Evolutionary conservation across 495 filamentous ascomycete genomes (phyloP).

Genomic region (Penicillium taxi): DNA sequence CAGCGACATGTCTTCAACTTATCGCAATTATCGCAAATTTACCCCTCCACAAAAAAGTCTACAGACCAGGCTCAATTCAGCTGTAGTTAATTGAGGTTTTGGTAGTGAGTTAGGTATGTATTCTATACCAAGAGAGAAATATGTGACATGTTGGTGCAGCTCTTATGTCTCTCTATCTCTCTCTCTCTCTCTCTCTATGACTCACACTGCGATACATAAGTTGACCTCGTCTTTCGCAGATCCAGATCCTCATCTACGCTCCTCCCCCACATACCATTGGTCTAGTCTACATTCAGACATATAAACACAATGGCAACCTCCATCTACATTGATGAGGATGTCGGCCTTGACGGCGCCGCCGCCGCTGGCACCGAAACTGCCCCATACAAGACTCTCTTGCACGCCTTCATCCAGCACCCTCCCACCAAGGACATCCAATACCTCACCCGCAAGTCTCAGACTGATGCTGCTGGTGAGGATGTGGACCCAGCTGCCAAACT

Average conservation of each 20-base stretch:
- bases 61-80: too few species aligned
- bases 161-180: too few species aligned
- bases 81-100: too few species aligned
- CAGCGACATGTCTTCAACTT: too few species aligned
- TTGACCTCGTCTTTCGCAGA: conserved; percentile 3
- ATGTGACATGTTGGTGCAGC: too few species aligned
- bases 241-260: not conserved
- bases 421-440: conserved; percentile 54
- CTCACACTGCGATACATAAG: conserved; percentile 10
- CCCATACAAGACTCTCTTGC: conserved; percentile 73
- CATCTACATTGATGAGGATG: conserved; percentile 73
- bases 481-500: conserved; percentile 38
- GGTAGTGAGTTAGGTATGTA: too few species aligned
- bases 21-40: too few species aligned
- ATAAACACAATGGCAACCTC: conserved; percentile 32
- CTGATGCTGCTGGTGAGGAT: conserved; percentile 54
- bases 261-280: not conserved
- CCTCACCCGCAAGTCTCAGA: conserved; percentile 58
- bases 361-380: conserved; percentile 59
- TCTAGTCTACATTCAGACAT: conserved; percentile 2
- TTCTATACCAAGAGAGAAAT: too few species aligned
- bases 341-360: conserved; percentile 61
- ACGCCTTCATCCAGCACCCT: conserved; percentile 66
- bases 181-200: conserved; percentile 8
- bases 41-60: too few species aligned